Evolutionary conservation across 1,139 yeast genomes (phyloP).

Genomic region (Lodderomyces theae): DNA sequence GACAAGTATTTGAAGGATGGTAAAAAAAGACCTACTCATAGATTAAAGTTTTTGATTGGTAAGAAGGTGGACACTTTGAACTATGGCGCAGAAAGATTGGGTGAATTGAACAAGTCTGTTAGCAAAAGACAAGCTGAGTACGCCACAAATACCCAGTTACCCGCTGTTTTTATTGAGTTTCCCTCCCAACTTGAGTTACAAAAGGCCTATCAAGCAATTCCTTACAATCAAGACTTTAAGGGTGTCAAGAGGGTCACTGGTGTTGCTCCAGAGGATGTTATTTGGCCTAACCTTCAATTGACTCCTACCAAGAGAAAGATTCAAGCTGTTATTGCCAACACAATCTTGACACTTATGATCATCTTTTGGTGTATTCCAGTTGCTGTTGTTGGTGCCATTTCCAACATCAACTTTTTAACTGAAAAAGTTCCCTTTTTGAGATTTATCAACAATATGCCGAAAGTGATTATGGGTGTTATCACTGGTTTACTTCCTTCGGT

Average conservation of each 20-base stretch:
- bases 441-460: slow-evolving; percentile 71
- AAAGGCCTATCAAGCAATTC: slow-evolving; percentile 77
- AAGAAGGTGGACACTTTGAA: slow-evolving; percentile 82
- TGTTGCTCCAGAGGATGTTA: slow-evolving; percentile 66
- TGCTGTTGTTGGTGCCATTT: slow-evolving; percentile 90
- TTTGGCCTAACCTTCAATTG: slow-evolving; percentile 71
- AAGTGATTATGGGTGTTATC: slow-evolving; percentile 66
- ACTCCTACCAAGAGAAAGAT: slow-evolving; percentile 41
- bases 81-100: slow-evolving; percentile 63
- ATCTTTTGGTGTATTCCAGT: slow-evolving; percentile 94
- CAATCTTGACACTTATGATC: slow-evolving; percentile 52
- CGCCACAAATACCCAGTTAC: slow-evolving; percentile 46
- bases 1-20: slow-evolving; percentile 51
- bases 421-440: slow-evolving; percentile 64
- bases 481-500: slow-evolving; percentile 87
- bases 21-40: slow-evolving; percentile 70
- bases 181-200: slow-evolving; percentile 86
- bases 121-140: slow-evolving; percentile 52
- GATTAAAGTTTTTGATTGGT: slow-evolving; percentile 58
- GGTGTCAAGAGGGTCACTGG: slow-evolving; percentile 63
- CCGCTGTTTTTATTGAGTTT: slow-evolving; percentile 84
- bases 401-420: slow-evolving; percentile 75
- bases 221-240: slow-evolving; percentile 64
- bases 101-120: slow-evolving; percentile 66
- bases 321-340: slow-evolving; percentile 39